Base-by-base conservation (phyloP, 805 yeast species). In the Kazachstania bromeliacearum region DNA sequence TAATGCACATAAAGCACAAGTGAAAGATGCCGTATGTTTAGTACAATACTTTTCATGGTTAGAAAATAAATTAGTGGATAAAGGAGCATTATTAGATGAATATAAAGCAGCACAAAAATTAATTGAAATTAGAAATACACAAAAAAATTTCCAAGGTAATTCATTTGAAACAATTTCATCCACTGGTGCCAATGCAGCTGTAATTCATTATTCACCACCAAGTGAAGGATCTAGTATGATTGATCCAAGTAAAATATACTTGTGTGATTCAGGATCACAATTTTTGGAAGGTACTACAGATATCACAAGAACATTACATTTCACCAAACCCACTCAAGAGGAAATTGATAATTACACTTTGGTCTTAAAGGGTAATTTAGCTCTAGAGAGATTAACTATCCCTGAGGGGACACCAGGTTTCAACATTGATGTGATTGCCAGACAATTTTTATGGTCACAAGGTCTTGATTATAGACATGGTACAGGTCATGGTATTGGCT, bases 401-500 rank as follows among this genome's bases (percentile, higher is more conserved):
- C 92, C 92, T 3, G 75, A 73, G 36, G 79, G 80, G 4, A 72
- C 84, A 1, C 73, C 81, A 7, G 95, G 96, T 0, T 70, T 73
- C 37, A 71, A 75, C 50, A 73, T 92, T 23, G 98, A 92, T 53
- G 65, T 76, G 0, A 66, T 87, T 35, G 95, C 96, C 0, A 70
- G 98, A 44, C 87, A 80, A 57, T 79, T 74, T 35, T 63, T 92
- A 41, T 83, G 94, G 87, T 66, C 74, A 27, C 68, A 75, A 35
- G 97, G 97, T 0, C 64, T 85, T 33, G 92, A 84, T 55, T 92
- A 83, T 56, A 74, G 79, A 44, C 98, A 92, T 59, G 97, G 98
- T 7, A 85, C 97, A 0, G 96, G 97, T 2, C 98, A 92, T 59
- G 98, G 98, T 4, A 82, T 92, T n/a, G 97, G 96, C 2, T 71